Base-by-base conservation (phyloP, 129 eudicot genomes). In the Scalesia atractyloides region DNA sequence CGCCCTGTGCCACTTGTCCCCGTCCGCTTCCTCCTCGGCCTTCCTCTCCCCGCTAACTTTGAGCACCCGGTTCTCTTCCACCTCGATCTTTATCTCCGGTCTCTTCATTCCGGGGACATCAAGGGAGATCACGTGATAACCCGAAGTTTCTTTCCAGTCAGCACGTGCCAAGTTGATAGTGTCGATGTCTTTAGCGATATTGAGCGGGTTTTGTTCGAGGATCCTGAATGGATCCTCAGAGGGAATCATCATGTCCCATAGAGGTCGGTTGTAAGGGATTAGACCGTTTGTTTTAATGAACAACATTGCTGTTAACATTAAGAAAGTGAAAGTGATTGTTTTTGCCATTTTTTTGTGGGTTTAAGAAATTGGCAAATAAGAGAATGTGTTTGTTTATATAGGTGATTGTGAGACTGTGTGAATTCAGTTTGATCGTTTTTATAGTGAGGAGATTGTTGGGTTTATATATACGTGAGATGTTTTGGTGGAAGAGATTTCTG, bases 1-100 rank as follows among this genome's bases (percentile, higher is more conserved):
- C 20, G 78, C 89, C 30, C 85, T 41, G n/a, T 84, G 88, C 88
- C 88, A 84, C 44, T 77, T 82, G 24, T 84, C 89, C 0, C 81
- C 86, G 10, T 74, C 82, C 3, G n/a, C 69, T 30, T 84, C 83
- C 34, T 58, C 81, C 56, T 77, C 81, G 14, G 22, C 78, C 67
- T 70, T 81, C 49, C 82, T 48, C 71, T 84, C 83, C 3, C 85
- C 86, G 15, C 86, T 73, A 48, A 81, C 81, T 18, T 69, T 73
- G 60, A 81, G 2, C 47, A 84, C 84, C 24, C 89, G 16, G 37
- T 56, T 81, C 20, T 84, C 89, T 24, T 84, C 89, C 49, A 84
- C 83, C 58, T 84, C 85, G 15, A 84, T 78, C 73, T 81, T 84
- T 33, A 84, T 60, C 1, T 84, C 83, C 15, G 46, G 81, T n/a